These are phyloP conservation scores for Atkinsonella hypoxylon DNA, from an alignment of 2,329 filamentous ascomycete genomes.

Conservation along the genomic window DNA sequence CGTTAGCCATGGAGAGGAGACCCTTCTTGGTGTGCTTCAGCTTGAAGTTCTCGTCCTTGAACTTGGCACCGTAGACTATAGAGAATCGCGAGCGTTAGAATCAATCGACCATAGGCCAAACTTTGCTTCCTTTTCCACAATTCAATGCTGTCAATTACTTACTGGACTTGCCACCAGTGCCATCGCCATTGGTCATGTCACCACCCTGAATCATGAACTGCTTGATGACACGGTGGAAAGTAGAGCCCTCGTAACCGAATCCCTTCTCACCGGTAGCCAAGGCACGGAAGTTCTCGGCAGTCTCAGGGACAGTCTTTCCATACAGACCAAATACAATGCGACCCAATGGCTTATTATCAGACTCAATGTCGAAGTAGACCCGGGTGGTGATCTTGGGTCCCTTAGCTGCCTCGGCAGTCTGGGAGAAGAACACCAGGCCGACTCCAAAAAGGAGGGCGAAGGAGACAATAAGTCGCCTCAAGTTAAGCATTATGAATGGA, in stretches of 20 bases:
- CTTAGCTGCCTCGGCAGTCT: constrained; percentile 62
- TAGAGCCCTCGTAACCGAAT: constrained; percentile 69
- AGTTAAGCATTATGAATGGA: constrained; percentile 53
- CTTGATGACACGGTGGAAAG: constrained; percentile 86
- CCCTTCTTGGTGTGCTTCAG: constrained; percentile 82
- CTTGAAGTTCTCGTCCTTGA: constrained; percentile 90
- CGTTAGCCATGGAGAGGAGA: constrained; percentile 75
- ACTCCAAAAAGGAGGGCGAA: constrained; percentile 67
- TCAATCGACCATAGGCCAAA: constrained; percentile 4
- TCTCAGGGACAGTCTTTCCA: constrained; percentile 76
- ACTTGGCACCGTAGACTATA: constrained; percentile 68
- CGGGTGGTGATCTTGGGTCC: constrained; percentile 94
- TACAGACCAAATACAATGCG: constrained; percentile 74
- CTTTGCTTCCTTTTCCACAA: neutral
- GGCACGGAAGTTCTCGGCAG: constrained; percentile 61
- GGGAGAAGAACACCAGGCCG: constrained; percentile 62
- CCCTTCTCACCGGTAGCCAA: constrained; percentile 79
- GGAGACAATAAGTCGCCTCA: constrained; percentile 59
- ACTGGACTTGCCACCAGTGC: constrained; percentile 79
- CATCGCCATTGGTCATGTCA: constrained; percentile 74
- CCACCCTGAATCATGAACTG: constrained; percentile 87
- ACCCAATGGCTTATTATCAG: constrained; percentile 63
- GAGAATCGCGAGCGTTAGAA: constrained; percentile 8
- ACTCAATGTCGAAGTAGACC: constrained; percentile 77
- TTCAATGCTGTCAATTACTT: constrained; percentile 22